phyloP scores from a whole-genome alignment of 331 rosid species.

The Pyrus hybrid region DNA sequence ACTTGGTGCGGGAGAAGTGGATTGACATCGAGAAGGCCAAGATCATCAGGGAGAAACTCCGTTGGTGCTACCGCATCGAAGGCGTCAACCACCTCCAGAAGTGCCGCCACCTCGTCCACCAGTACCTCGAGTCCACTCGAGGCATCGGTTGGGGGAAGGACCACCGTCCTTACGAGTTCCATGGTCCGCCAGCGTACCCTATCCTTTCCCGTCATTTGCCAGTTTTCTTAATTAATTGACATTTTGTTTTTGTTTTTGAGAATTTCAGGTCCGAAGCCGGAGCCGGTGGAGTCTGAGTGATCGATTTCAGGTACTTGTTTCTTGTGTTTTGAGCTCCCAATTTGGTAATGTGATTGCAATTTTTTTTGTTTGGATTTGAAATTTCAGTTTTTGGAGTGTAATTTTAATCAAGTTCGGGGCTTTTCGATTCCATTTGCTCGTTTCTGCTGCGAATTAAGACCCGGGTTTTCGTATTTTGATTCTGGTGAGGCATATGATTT shows the following conservation, averaged over 20 bases:
- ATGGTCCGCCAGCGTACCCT: slow-evolving; percentile 31
- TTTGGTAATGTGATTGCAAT: background rate
- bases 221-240: background rate
- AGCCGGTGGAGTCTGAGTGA: slow-evolving; percentile 45
- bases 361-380: background rate
- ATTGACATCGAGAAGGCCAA: slow-evolving; percentile 94
- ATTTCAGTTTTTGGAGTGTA: background rate
- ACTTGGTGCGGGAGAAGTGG: slow-evolving; percentile 94
- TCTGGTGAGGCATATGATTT: background rate
- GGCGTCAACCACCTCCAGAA: slow-evolving; percentile 92
- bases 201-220: background rate
- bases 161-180: slow-evolving; percentile 80
- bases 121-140: slow-evolving; percentile 89
- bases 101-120: slow-evolving; percentile 82
- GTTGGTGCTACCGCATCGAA: slow-evolving; percentile 94
- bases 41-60: slow-evolving; percentile 75
- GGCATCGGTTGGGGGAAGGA: slow-evolving; percentile 99
- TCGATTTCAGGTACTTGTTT: slow-evolving; percentile 24
- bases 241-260: background rate
- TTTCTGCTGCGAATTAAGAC: background rate
- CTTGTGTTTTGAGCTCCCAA: background rate
- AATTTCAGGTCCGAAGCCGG: slow-evolving; percentile 57
- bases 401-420: background rate
- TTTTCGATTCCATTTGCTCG: background rate
- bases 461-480: background rate